phyloP scores from a whole-genome alignment of 2,329 filamentous ascomycete species.

The Apiospora hydei region DNA sequence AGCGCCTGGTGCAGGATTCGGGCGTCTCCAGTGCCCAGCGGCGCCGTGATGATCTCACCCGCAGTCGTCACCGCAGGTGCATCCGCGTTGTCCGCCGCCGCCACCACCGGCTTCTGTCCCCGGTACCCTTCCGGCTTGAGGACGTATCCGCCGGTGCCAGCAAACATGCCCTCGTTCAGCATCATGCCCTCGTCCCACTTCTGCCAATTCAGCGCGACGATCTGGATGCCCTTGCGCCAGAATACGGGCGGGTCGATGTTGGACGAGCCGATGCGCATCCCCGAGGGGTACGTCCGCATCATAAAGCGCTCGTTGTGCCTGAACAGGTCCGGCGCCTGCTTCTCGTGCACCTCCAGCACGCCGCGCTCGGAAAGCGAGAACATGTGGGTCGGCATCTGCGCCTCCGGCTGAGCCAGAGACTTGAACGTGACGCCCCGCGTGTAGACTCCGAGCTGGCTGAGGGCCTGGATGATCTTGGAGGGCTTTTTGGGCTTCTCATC shows the following conservation, averaged over 20 bases:
- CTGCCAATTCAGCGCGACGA: conserved; percentile 95
- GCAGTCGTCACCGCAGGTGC: conserved; percentile 26
- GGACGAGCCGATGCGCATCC: conserved; percentile 80
- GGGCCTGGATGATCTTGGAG: conserved; percentile 72
- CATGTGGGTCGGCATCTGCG: conserved; percentile 70
- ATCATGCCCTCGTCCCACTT: conserved; percentile 92
- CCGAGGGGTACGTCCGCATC: conserved; percentile 89
- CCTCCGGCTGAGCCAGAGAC: conserved; percentile 75
- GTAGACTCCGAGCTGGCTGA: conserved; percentile 82
- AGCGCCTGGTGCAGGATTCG: conserved; percentile 64
- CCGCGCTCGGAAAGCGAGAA: conserved; percentile 71
- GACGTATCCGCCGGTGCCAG: conserved; percentile 82
- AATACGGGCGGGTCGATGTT: conserved; percentile 86
- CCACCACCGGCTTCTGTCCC: conserved; percentile 40
- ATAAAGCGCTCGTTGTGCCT: conserved; percentile 82
- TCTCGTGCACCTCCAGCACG: conserved; percentile 67
- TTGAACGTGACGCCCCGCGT: conserved; percentile 85
- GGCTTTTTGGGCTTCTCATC: conserved; percentile 52
- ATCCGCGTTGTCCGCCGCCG: conserved; percentile 23
- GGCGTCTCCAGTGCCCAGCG: conserved; percentile 31
- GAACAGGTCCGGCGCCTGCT: conserved; percentile 65
- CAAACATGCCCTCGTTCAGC: conserved; percentile 94
- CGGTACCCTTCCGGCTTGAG: conserved; percentile 75
- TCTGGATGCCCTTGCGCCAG: conserved; percentile 89
- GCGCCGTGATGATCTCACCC: conserved; percentile 24